These are phyloP conservation scores for Sporothrix phasma DNA, from an alignment of 2,329 filamentous ascomycete genomes.

Conservation along the genomic window DNA sequence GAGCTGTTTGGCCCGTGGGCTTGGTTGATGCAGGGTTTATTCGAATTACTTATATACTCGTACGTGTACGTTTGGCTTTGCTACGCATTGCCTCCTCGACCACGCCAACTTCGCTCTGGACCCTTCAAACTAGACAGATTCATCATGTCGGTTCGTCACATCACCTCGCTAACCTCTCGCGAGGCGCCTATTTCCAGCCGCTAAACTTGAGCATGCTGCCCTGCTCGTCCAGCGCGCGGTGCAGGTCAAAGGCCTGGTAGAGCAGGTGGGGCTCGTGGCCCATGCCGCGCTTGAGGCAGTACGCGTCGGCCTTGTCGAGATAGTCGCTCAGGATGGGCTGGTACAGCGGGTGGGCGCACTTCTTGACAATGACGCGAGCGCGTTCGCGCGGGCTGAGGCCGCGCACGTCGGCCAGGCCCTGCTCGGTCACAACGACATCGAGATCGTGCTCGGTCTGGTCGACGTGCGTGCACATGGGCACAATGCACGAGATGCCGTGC, in stretches of 20 bases:
- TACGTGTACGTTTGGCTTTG: neutral
- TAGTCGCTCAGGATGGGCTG: slow-evolving; percentile 72
- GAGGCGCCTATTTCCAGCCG: slow-evolving; percentile 21
- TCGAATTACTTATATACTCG: slow-evolving; percentile 1
- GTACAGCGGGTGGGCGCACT: slow-evolving; percentile 81
- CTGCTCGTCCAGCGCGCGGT: slow-evolving; percentile 69
- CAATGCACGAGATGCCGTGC: slow-evolving; percentile 72
- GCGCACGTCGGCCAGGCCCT: slow-evolving; percentile 74
- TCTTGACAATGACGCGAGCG: slow-evolving; percentile 74
- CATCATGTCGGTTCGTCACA: neutral
- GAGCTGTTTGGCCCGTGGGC: no score
- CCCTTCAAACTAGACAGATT: no score
- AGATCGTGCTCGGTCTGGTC: slow-evolving; percentile 92
- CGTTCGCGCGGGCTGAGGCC: slow-evolving; percentile 71
- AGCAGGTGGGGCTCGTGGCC: slow-evolving; percentile 83
- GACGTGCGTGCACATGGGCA: slow-evolving; percentile 88
- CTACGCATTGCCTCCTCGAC: no score
- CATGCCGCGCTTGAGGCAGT: slow-evolving; percentile 78
- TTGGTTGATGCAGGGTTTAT: no score
- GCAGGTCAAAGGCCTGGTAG: slow-evolving; percentile 82
- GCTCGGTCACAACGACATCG: slow-evolving; percentile 70
- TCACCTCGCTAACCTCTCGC: no score
- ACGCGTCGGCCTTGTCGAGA: slow-evolving; percentile 75
- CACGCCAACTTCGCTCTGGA: neutral
- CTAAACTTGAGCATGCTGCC: slow-evolving; percentile 78